Evolutionary conservation across 2,329 filamentous ascomycete species (phyloP).

Genomic region (Hirsutella thompsonii): DNA sequence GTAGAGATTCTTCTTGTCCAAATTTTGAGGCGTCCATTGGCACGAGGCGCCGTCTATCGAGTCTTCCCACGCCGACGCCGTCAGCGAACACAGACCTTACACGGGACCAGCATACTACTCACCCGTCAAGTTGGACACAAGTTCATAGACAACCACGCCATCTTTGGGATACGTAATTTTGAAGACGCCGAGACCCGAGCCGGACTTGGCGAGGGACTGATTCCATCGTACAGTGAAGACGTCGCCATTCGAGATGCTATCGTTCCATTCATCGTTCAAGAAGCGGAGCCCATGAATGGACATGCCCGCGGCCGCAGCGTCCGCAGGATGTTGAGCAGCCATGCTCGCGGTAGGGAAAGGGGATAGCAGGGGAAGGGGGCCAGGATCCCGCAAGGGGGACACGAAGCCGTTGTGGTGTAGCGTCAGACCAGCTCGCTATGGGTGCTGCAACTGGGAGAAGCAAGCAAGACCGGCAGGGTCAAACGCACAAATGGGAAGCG

Average conservation of each 20-base stretch:
- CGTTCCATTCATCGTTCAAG: constrained; percentile 20
- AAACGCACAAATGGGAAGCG: constrained; percentile 6
- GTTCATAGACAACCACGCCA: constrained; percentile 15
- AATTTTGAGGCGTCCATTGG: constrained; percentile 15
- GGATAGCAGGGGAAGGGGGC: background rate
- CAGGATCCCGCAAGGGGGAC: constrained; percentile 1
- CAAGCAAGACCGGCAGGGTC: constrained; percentile 4
- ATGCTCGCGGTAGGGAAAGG: constrained; percentile 4
- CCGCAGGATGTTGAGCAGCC: constrained; percentile 7
- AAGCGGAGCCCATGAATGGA: constrained; percentile 16
- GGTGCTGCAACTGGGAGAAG: background rate
- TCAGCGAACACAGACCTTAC: constrained; percentile 4
- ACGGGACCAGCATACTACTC: constrained; percentile 4
- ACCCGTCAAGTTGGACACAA: constrained; percentile 18
- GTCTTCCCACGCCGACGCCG: constrained; percentile 4
- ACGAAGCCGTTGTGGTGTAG: constrained; percentile 1
- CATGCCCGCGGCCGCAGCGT: constrained; percentile 5
- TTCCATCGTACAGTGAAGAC: constrained; percentile 18
- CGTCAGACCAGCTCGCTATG: background rate
- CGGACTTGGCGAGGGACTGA: constrained; percentile 10
- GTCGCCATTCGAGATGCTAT: constrained; percentile 18
- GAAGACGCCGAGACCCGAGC: constrained; percentile 15
- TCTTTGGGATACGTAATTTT: constrained; percentile 16
- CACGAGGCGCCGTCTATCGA: constrained; percentile 11
- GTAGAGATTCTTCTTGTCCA: constrained; percentile 13